Conservation (phyloP, 106 monocot species). For the Dendrobium officinale region DNA sequence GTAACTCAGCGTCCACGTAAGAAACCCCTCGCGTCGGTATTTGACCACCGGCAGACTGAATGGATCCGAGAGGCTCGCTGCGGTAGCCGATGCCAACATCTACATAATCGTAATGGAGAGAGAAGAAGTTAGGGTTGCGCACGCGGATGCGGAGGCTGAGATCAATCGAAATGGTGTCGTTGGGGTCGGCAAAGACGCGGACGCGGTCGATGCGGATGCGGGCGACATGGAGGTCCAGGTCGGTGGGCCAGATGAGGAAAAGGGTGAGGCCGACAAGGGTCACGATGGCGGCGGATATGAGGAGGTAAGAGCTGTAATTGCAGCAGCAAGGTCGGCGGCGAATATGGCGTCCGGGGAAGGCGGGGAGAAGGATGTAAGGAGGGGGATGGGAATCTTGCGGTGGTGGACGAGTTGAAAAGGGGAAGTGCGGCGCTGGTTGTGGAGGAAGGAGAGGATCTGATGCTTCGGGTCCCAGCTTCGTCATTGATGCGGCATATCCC, state of each 20-base stretch:
- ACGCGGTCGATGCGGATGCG: constrained; percentile 48
- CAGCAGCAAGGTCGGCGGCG: constrained; percentile 15
- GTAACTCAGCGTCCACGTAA: constrained; percentile 62
- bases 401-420: not conserved
- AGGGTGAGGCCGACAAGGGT: constrained; percentile 20
- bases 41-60: constrained; percentile 40
- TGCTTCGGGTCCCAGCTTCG: not conserved
- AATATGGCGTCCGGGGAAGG: constrained; percentile 8
- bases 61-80: constrained; percentile 45
- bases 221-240: constrained; percentile 39
- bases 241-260: constrained; percentile 71
- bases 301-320: constrained; percentile 22
- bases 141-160: constrained; percentile 40
- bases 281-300: constrained; percentile 11
- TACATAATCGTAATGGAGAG: constrained; percentile 44
- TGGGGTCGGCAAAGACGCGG: constrained; percentile 26
- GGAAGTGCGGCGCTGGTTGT: not conserved
- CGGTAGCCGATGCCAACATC: constrained; percentile 46
- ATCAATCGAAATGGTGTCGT: constrained; percentile 31
- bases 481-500: not conserved
- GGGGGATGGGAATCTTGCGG: not conserved
- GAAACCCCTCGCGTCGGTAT: constrained; percentile 59
- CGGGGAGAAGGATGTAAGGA: constrained; percentile 1
- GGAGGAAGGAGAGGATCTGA: not conserved
- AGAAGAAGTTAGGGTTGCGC: constrained; percentile 67